Conservation (phyloP, 1,139 yeast genomes). For the Kurtzmaniella quercitrusa region DNA sequence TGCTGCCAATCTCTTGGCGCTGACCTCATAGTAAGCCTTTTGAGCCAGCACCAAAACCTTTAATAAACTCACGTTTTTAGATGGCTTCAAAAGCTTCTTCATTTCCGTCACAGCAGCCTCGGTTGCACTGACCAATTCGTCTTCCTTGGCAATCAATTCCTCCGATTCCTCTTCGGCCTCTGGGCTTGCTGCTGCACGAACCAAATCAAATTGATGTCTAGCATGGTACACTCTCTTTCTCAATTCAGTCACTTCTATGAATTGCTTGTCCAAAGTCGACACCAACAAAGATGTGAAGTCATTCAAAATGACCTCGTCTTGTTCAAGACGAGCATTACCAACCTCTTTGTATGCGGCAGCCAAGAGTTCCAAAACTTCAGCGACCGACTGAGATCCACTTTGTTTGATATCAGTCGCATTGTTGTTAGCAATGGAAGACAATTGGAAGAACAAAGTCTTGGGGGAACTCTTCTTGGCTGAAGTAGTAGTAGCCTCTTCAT, state of each 20-base stretch:
- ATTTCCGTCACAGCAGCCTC: constrained; percentile 72
- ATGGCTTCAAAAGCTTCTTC: constrained; percentile 67
- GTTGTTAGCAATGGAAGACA: constrained; percentile 26
- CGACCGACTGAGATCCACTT: constrained; percentile 3
- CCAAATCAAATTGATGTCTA: constrained; percentile 65
- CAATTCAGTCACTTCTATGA: constrained; percentile 55
- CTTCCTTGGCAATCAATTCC: constrained; percentile 65
- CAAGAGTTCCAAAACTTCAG: constrained; percentile 38
- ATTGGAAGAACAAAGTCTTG: constrained; percentile 44
- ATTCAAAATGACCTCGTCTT: constrained; percentile 56
- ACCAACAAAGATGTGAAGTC: constrained; percentile 56
- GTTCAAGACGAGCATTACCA: constrained; percentile 58
- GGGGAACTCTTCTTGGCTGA: constrained; percentile 24
- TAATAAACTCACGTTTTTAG: constrained; percentile 58
- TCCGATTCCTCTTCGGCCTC: constrained; percentile 44
- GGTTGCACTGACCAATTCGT: constrained; percentile 73
- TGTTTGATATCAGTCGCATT: background rate
- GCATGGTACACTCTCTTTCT: constrained; percentile 68
- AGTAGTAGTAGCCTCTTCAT: constrained; percentile 24
- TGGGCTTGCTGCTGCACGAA: constrained; percentile 31
- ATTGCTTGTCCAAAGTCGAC: constrained; percentile 49
- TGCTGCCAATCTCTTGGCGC: constrained; percentile 32
- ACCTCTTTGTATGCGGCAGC: constrained; percentile 58
- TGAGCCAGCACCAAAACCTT: constrained; percentile 65
- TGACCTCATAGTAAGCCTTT: constrained; percentile 57